Percentiles rank a stretch among this genome's conserved stretches.
These are phyloP conservation scores for Hypoxylon fuscum DNA, from an alignment of 495 filamentous ascomycete species.

Conservation along the genomic window DNA sequence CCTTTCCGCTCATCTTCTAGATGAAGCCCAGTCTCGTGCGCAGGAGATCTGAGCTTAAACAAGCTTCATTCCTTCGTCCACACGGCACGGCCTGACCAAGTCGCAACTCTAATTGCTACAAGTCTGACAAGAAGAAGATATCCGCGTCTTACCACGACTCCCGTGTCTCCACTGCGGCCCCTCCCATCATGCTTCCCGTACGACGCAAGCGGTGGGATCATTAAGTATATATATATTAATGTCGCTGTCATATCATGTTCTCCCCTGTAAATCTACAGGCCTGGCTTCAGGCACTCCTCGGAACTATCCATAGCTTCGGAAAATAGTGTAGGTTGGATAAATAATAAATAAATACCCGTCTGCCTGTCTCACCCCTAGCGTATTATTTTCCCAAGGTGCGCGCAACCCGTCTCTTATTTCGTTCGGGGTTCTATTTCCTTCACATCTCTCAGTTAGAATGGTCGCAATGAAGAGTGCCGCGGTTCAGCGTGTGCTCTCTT, in stretches of 20 bases:
- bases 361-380: neutral
- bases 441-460: neutral
- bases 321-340: neutral
- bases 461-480: conserved; percentile 12
- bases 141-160: neutral
- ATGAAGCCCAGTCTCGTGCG: neutral
- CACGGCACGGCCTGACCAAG: too few relatives aligned
- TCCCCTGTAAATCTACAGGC: conserved; percentile 1
- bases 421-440: neutral
- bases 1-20: neutral
- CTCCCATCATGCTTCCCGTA: neutral
- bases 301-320: neutral
- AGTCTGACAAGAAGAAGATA: neutral
- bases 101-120: too few relatives aligned
- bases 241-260: neutral
- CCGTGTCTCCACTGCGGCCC: neutral
- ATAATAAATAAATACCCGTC: conserved; percentile 21
- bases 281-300: neutral
- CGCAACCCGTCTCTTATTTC: conserved; percentile 1
- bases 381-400: neutral
- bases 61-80: neutral
- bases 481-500: conserved; percentile 4
- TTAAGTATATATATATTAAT: neutral
- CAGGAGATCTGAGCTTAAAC: neutral
- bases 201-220: too few relatives aligned